Evolutionary conservation across 2,329 filamentous ascomycete species (phyloP).

Genomic region (Diaporthe citriasiana): DNA sequence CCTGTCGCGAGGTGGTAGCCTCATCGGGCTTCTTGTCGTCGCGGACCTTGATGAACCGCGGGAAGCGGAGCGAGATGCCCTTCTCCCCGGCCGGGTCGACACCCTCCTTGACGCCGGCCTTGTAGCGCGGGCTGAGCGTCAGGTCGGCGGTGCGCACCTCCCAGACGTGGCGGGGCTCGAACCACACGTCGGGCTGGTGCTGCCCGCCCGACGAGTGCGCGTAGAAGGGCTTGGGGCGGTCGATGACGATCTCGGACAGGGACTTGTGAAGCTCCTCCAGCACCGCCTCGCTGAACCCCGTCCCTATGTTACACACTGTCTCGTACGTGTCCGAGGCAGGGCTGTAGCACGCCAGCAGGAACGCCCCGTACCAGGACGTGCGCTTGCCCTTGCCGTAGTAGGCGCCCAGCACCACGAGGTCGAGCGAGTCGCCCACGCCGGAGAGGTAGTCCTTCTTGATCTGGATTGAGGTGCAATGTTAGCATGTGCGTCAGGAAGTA

Average conservation of each 20-base stretch:
- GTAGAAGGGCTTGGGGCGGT: conserved; percentile 95
- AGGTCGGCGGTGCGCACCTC: conserved; percentile 97
- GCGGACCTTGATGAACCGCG: conserved; percentile 89
- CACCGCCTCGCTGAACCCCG: conserved; percentile 93
- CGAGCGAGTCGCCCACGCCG: conserved; percentile 93
- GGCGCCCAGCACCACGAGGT: conserved; percentile 94
- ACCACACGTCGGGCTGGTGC: conserved; percentile 98
- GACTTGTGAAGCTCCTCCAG: conserved; percentile 88
- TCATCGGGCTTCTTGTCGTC: conserved; percentile 97
- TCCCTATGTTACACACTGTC: conserved; percentile 98
- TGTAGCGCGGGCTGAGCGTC: conserved; percentile 92
- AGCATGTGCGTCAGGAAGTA: background rate
- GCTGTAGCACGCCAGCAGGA: conserved; percentile 96
- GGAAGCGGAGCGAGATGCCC: conserved; percentile 92
- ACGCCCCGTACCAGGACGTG: conserved; percentile 94
- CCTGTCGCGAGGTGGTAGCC: conserved; percentile 85
- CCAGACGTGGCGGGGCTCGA: conserved; percentile 95
- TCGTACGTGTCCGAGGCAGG: conserved; percentile 85
- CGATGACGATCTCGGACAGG: conserved; percentile 84
- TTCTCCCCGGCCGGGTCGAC: conserved; percentile 78
- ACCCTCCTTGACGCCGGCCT: conserved; percentile 87
- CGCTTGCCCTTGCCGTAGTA: conserved; percentile 97
- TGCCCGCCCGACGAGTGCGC: conserved; percentile 85
- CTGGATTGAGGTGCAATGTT: conserved; percentile 57
- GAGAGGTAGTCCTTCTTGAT: conserved; percentile 98